phyloP scores from a whole-genome alignment of 768 basidiomycete genomes.

The Podaxis rugospora region DNA sequence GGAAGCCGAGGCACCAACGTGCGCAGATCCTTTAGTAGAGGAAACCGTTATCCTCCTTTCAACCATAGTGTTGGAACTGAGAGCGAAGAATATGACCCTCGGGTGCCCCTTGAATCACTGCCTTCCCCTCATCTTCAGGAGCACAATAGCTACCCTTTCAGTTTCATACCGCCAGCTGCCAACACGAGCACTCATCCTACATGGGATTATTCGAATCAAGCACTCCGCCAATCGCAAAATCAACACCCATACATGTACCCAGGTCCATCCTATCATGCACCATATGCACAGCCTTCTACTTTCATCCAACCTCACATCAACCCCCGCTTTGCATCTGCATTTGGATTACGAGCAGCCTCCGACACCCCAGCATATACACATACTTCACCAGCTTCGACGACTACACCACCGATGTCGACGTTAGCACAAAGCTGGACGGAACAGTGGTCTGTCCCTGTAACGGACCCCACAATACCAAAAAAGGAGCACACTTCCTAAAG shows the following conservation, averaged over 20 bases:
- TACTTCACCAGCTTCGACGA: conserved; percentile 6
- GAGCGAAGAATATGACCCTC: conserved; percentile 10
- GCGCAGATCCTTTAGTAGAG: neutral
- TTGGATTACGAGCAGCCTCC: conserved; percentile 36
- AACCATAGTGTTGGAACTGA: no score
- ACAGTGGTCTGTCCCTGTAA: conserved; percentile 33
- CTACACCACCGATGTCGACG: conserved; percentile 4
- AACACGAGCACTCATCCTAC: neutral
- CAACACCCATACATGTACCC: conserved; percentile 7
- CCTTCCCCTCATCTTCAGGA: conserved; percentile 1
- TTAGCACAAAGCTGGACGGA: conserved; percentile 26
- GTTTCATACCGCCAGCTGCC: neutral
- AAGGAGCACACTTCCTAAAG: conserved; percentile 14
- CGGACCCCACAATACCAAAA: conserved; percentile 17
- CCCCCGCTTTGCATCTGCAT: conserved; percentile 67
- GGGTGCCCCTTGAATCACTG: neutral
- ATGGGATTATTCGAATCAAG: conserved; percentile 3
- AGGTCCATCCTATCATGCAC: neutral
- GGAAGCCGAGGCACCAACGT: conserved; percentile 18
- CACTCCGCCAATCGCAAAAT: neutral
- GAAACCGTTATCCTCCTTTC: neutral
- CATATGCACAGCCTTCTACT: conserved; percentile 4
- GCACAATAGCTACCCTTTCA: neutral
- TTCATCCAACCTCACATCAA: conserved; percentile 82
- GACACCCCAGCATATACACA: neutral